Percentiles rank a stretch among this genome's conserved stretches.
Conservation (phyloP, 2,329 filamentous ascomycete species). For the Verticillium tricorpus region DNA sequence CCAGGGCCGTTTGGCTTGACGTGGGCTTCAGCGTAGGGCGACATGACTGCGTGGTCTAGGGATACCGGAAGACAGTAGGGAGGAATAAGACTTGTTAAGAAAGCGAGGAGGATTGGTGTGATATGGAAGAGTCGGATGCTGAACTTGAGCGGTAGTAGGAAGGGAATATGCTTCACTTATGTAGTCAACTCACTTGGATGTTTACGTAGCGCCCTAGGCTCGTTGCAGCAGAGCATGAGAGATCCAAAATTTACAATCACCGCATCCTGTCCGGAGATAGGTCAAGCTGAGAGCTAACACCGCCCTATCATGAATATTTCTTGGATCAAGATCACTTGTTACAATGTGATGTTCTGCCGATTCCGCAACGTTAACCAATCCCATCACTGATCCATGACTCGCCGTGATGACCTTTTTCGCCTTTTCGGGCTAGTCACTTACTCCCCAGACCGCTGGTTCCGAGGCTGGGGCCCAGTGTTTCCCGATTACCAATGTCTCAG, state of each 20-base stretch:
- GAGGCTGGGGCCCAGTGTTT: no score
- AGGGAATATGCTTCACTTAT: background rate
- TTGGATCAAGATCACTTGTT: background rate
- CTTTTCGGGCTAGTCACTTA: background rate
- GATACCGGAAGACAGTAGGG: background rate
- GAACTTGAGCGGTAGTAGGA: background rate
- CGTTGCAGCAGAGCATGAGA: background rate
- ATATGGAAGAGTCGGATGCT: background rate
- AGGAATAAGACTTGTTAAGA: background rate
- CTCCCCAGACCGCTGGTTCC: background rate
- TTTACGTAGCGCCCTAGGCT: background rate
- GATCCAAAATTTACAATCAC: background rate
- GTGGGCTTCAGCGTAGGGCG: constrained; percentile 27
- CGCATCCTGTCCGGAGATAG: background rate
- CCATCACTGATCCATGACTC: background rate
- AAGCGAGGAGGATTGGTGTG: background rate
- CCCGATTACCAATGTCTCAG: no score
- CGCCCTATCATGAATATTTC: background rate
- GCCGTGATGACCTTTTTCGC: constrained; percentile 2
- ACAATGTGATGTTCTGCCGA: background rate
- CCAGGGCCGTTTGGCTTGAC: constrained; percentile 25
- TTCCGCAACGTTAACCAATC: background rate
- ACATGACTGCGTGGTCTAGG: background rate
- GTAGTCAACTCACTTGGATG: background rate
- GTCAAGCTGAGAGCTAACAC: no score